A percentile compares a stretch with the other conserved stretches of the same genome.
Evolutionary conservation across 495 filamentous ascomycete genomes (phyloP).

Genomic region (Evernia prunastri): DNA sequence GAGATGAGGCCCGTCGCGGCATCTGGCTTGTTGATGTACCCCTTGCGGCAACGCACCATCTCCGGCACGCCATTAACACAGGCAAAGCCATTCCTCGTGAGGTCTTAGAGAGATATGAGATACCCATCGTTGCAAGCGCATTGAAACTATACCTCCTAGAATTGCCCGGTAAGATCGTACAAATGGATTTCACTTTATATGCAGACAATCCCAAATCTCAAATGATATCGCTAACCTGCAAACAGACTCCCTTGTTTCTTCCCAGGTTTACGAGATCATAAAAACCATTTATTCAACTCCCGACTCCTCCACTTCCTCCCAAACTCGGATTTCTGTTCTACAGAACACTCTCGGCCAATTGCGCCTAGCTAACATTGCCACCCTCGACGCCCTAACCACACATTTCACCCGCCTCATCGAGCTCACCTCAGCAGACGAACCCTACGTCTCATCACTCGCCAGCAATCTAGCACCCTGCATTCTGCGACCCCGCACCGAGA

Average conservation of each 20-base stretch:
- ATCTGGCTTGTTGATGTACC: constrained; percentile 95
- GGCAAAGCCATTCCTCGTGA: constrained; percentile 75
- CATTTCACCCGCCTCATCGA: constrained; percentile 97
- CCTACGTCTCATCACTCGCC: constrained; percentile 71
- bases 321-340: constrained; percentile 80
- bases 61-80: constrained; percentile 77
- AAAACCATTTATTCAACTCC: constrained; percentile 76
- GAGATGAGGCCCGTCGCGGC: constrained; percentile 83
- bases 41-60: constrained; percentile 73
- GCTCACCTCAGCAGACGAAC: constrained; percentile 89
- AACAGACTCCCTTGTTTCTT: constrained; percentile 90
- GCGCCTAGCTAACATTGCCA: constrained; percentile 94
- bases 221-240: constrained; percentile 12
- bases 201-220: neutral
- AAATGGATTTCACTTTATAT: neutral
- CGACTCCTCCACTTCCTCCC: constrained; percentile 55
- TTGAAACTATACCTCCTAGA: constrained; percentile 95
- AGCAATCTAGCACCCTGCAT: constrained; percentile 78
- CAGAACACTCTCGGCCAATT: constrained; percentile 94
- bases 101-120: constrained; percentile 75
- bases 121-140: constrained; percentile 86
- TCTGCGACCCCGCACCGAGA: constrained; percentile 78
- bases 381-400: constrained; percentile 94
- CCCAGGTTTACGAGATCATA: constrained; percentile 97
- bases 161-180: constrained; percentile 61